A percentile compares a stretch with the other conserved stretches of the same genome.
Evolutionary conservation across 305 asterid species (phyloP).

Genomic region (Stenogyne calaminthoides): DNA sequence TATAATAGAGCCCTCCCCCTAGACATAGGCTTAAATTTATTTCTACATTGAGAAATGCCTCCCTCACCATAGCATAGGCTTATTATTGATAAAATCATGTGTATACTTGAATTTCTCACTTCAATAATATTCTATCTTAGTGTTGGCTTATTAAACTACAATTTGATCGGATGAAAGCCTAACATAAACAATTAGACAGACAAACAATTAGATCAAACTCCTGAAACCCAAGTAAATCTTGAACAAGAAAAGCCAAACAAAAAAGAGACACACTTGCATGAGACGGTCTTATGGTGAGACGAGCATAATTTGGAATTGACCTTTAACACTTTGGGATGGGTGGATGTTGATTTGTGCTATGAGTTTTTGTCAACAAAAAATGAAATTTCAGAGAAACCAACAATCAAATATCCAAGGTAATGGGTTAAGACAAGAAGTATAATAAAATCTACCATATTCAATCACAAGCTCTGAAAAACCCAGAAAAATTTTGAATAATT

Average conservation of each 20-base stretch:
- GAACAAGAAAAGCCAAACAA: conserved; percentile 3
- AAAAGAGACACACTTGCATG: too few relatives aligned
- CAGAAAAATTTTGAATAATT: background rate
- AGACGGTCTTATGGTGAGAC: too few relatives aligned
- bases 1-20: background rate
- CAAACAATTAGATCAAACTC: background rate
- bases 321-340: too few relatives aligned
- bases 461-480: background rate
- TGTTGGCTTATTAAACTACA: background rate
- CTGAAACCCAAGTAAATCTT: background rate
- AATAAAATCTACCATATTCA: background rate
- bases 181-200: background rate
- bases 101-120: background rate
- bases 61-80: background rate
- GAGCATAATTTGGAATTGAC: too few relatives aligned
- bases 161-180: background rate
- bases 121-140: background rate
- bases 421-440: too few relatives aligned
- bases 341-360: too few relatives aligned
- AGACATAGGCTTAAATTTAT: background rate
- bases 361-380: too few relatives aligned
- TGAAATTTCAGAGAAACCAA: background rate
- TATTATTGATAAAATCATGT: background rate
- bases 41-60: background rate
- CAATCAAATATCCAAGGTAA: background rate